Evolutionary conservation across 495 filamentous ascomycete species (phyloP), one percentile per base, ranked within the genome.

Genomic region (Penicillium bialowiezense): DNA sequence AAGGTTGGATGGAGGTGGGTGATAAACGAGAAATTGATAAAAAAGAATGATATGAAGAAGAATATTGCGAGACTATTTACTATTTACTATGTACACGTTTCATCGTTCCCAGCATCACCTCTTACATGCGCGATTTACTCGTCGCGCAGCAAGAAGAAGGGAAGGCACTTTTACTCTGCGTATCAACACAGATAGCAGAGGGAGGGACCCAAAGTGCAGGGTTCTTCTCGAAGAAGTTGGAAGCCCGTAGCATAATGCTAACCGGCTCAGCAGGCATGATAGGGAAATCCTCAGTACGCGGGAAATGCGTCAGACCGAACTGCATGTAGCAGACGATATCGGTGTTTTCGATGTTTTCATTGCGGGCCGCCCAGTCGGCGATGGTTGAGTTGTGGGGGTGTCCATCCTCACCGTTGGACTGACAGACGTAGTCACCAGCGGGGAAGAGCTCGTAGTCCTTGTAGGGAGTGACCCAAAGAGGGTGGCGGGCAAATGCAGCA

Each of bases 251-350:
- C 55, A 73, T 72, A 13, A 88, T 77, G 44, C 77, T 78, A 68
- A 91, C 86, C 5, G 78, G 80, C 73, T 89, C 86, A 48, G 76
- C 79, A 2, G 86, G 86, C 86, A 89, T 89, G 41, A 85, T 74
- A 5, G 81, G 81, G 64, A 81, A 84, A 51, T 84, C 81, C 59
- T 84, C 81, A 7, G 69, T 67, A 5, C 80, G 63, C 3, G 79
- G 76, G 38, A 80, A 69, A 57, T 84, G 80, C 21, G 80, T 81
- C 40, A 84, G 65, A 13, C 80, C 80, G 46, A 84, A 84, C 53
- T 81, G 77, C 7, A 83, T 49, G 60, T 77, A 84, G 39, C 78
- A 70, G 5, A 84, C 80, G 36, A 81, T 71, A 50, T 82, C 75
- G 20, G 63, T 64, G 56, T 81, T 79, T 4, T 67, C 64, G 40